phyloP scores from a whole-genome alignment of 768 basidiomycete genomes.

The Tylopilus sp. region DNA sequence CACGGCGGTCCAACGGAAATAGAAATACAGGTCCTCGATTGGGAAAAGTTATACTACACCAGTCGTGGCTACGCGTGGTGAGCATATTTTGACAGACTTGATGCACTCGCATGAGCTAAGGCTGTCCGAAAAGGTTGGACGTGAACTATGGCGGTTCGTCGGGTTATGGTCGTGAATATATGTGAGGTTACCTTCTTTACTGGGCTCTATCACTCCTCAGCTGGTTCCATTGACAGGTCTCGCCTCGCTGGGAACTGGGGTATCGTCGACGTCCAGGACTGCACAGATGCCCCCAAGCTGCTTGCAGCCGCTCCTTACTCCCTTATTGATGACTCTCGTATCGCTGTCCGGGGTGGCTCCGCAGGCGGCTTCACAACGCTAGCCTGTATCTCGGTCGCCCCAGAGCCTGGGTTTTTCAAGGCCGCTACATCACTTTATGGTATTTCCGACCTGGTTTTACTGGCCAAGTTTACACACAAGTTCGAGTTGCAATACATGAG shows the following conservation, averaged over 20 bases:
- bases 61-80: slow-evolving; percentile 74
- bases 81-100: slow-evolving; percentile 1
- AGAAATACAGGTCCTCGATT: slow-evolving; percentile 44
- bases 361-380: slow-evolving; percentile 74
- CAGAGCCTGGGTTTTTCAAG: slow-evolving; percentile 45
- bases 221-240: too few relatives aligned
- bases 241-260: slow-evolving; percentile 69
- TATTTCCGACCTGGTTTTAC: slow-evolving; percentile 55
- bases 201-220: too few relatives aligned
- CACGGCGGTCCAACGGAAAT: slow-evolving; percentile 73
- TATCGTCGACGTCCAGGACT: slow-evolving; percentile 67
- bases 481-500: slow-evolving; percentile 59
- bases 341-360: slow-evolving; percentile 68
- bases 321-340: slow-evolving; percentile 60
- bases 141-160: slow-evolving; percentile 78
- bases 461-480: slow-evolving; percentile 69
- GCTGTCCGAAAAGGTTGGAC: slow-evolving; percentile 45
- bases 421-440: slow-evolving; percentile 68
- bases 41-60: slow-evolving; percentile 64
- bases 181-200: slow-evolving; percentile 33
- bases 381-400: slow-evolving; percentile 40
- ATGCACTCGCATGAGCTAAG: background rate
- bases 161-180: slow-evolving; percentile 69
- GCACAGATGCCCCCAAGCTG: slow-evolving; percentile 47
- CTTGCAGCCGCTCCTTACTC: slow-evolving; percentile 45